These are phyloP conservation scores for Solanum raphanifolium DNA, from an alignment of 257 asterid genomes.

Conservation along the genomic window DNA sequence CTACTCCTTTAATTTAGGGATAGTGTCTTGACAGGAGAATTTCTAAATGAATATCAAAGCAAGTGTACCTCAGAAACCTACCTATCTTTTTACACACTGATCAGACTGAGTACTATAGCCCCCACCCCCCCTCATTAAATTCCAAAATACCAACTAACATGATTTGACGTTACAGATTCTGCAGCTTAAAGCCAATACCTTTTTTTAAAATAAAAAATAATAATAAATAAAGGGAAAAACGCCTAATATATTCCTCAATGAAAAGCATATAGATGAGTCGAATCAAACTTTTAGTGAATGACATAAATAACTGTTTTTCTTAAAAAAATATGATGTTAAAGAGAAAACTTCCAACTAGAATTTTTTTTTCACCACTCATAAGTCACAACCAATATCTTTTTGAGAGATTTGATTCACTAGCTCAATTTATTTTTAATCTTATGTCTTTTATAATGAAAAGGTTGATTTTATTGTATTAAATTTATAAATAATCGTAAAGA, in stretches of 20 bases:
- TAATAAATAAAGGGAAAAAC: too few relatives aligned
- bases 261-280: too few relatives aligned
- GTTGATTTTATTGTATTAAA: too few relatives aligned
- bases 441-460: not conserved
- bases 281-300: not conserved
- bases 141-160: conserved; percentile 11
- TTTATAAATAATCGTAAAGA: not conserved
- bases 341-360: not conserved
- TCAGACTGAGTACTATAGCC: not conserved
- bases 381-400: not conserved
- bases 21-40: not conserved
- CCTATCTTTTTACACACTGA: not conserved
- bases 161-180: conserved; percentile 38
- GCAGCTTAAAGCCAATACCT: not conserved
- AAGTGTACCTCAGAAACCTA: not conserved
- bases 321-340: not conserved
- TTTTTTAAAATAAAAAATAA: not conserved
- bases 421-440: not conserved
- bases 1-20: not conserved
- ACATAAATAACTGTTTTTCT: too few relatives aligned
- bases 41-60: not conserved
- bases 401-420: not conserved
- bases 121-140: not conserved
- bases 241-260: too few relatives aligned
- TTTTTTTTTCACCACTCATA: too few relatives aligned